These are phyloP conservation scores for Alternaria panax DNA, from an alignment of 2,329 filamentous ascomycete species.

Conservation along the genomic window DNA sequence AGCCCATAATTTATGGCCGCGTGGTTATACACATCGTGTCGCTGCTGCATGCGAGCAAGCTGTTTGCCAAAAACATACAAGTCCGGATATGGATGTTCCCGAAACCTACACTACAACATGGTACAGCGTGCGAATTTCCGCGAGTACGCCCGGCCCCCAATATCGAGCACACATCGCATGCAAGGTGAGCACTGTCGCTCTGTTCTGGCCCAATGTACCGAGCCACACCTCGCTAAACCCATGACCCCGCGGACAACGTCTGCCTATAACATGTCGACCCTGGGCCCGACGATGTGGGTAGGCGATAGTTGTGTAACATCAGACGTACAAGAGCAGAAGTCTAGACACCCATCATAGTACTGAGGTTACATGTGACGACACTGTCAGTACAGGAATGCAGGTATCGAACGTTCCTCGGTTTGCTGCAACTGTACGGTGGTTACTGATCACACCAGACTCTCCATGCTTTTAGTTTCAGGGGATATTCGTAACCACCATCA, in stretches of 20 bases:
- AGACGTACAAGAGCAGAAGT: not conserved
- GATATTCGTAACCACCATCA: not conserved
- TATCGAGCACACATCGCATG: not conserved
- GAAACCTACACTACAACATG: not conserved
- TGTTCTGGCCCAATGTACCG: not conserved
- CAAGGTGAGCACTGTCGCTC: not conserved
- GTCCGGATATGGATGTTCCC: not conserved
- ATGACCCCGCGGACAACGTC: not conserved
- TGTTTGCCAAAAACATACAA: not conserved
- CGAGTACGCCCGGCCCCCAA: not conserved
- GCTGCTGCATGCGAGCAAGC: not conserved
- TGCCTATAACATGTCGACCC: not conserved
- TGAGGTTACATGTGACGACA: not conserved
- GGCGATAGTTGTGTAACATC: slow-evolving; percentile 6
- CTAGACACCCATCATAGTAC: not conserved
- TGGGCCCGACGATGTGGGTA: not conserved
- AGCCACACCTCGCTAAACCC: slow-evolving; percentile 11
- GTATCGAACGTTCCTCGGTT: not conserved
- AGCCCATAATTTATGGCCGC: not conserved
- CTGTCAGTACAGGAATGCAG: not conserved
- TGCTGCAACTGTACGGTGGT: not conserved
- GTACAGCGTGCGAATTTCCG: not conserved
- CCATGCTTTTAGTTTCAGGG: not conserved
- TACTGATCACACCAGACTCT: not conserved
- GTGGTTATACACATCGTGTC: not conserved